Conservation (phyloP, 108 stramenopile genomes). For the Conticribra guillardii region DNA sequence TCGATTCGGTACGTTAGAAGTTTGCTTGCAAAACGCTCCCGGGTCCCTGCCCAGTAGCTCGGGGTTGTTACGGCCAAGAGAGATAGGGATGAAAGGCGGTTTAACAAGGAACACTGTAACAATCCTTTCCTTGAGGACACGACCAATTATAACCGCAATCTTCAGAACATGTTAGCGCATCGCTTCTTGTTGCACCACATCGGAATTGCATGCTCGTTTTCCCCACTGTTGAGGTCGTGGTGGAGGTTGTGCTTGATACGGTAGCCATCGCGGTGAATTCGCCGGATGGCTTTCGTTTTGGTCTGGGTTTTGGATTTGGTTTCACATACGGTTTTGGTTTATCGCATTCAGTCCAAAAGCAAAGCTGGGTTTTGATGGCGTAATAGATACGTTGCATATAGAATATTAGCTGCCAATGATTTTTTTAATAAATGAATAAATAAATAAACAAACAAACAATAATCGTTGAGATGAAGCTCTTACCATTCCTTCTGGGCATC, state of each 20-base stretch:
- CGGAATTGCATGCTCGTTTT: conserved; percentile 3
- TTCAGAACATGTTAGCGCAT: conserved; percentile 25
- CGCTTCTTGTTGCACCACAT: conserved; percentile 22
- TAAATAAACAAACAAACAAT: neutral
- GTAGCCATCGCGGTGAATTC: neutral
- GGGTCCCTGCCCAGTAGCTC: too few species aligned
- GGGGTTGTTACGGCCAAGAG: too few species aligned
- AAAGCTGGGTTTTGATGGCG: conserved; percentile 6
- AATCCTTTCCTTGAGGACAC: conserved; percentile 26
- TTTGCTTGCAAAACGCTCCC: too few species aligned
- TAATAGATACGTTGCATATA: too few species aligned
- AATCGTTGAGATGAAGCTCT: neutral
- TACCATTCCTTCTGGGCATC: conserved; percentile 21
- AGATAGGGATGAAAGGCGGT: too few species aligned
- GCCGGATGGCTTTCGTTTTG: conserved; percentile 1
- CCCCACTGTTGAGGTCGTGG: neutral
- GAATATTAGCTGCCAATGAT: too few species aligned
- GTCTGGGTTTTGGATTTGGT: neutral
- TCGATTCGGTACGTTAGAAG: too few species aligned
- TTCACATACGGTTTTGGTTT: neutral
- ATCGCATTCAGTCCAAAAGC: neutral
- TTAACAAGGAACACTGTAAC: conserved; percentile 24
- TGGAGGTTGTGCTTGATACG: neutral
- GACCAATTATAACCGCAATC: conserved; percentile 19
- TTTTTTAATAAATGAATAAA: neutral